phyloP scores from a whole-genome alignment of 345 rosid genomes.

The Syzygium aqueum region DNA sequence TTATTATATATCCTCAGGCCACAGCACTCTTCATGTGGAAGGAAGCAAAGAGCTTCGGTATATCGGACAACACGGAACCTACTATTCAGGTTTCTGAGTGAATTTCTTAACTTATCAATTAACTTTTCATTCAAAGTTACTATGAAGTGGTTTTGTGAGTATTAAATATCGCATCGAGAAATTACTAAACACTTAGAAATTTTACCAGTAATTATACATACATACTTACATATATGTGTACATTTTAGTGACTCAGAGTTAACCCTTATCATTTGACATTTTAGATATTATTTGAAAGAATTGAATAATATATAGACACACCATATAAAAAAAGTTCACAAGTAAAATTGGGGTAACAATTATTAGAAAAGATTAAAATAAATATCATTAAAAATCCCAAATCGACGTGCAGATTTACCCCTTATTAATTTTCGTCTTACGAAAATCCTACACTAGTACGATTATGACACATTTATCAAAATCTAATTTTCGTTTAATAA shows the following conservation, averaged over 20 bases:
- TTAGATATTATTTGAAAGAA: neutral
- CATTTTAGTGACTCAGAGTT: neutral
- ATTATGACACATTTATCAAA: too few species aligned
- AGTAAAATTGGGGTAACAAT: too few species aligned
- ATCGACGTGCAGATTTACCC: too few species aligned
- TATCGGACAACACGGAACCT: neutral
- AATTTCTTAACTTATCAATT: neutral
- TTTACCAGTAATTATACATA: neutral
- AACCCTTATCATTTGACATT: neutral
- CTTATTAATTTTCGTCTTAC: too few species aligned
- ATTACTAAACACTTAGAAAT: neutral
- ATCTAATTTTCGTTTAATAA: neutral
- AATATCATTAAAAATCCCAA: neutral
- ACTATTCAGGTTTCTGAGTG: neutral
- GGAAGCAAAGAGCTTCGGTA: neutral
- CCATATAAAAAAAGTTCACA: too few species aligned
- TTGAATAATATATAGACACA: too few species aligned
- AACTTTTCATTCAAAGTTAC: neutral
- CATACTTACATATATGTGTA: fast-evolving
- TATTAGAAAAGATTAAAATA: neutral
- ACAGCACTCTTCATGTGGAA: neutral
- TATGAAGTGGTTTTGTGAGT: neutral
- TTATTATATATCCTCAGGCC: too few species aligned
- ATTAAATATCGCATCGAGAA: neutral
- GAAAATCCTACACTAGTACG: too few species aligned